Percentiles rank a stretch among this genome's conserved stretches.
Evolutionary conservation across 2,329 filamentous ascomycete species (phyloP).

Genomic region (Curvularia eragrostidis): DNA sequence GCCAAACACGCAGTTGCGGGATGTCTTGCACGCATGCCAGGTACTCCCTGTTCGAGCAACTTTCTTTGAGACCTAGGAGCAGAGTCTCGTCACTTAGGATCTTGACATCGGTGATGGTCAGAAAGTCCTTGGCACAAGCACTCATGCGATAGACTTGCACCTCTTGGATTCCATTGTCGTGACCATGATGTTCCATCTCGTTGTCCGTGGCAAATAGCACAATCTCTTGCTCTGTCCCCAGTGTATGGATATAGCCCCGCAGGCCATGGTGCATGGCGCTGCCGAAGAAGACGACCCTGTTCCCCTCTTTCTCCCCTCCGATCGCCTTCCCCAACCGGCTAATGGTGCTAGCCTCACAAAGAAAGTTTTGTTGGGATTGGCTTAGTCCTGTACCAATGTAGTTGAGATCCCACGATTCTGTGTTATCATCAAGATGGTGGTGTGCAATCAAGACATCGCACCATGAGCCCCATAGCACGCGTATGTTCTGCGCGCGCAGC

Average conservation of each 20-base stretch:
- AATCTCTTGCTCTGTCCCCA: conserved; percentile 1
- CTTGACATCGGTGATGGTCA: conserved; percentile 14
- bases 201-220: conserved; percentile 20
- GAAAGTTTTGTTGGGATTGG: conserved; percentile 12
- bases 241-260: conserved; percentile 21
- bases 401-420: conserved; percentile 4
- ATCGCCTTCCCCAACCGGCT: conserved; percentile 2
- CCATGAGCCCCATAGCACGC: conserved; percentile 43
- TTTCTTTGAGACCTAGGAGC: neutral
- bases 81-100: conserved; percentile 13
- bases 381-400: conserved; percentile 34
- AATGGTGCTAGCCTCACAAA: neutral
- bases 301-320: neutral
- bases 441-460: conserved; percentile 34
- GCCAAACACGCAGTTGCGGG: neutral
- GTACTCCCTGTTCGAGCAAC: neutral
- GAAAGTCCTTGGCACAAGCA: neutral
- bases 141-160: conserved; percentile 4
- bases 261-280: conserved; percentile 30
- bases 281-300: conserved; percentile 27
- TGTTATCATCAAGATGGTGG: neutral
- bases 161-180: neutral
- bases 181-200: neutral
- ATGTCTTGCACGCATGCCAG: conserved; percentile 9
- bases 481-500: conserved; percentile 8